Evolutionary conservation across 495 filamentous ascomycete species (phyloP), one percentile per base, ranked within the genome.

Genomic region (Terfezia claveryi): DNA sequence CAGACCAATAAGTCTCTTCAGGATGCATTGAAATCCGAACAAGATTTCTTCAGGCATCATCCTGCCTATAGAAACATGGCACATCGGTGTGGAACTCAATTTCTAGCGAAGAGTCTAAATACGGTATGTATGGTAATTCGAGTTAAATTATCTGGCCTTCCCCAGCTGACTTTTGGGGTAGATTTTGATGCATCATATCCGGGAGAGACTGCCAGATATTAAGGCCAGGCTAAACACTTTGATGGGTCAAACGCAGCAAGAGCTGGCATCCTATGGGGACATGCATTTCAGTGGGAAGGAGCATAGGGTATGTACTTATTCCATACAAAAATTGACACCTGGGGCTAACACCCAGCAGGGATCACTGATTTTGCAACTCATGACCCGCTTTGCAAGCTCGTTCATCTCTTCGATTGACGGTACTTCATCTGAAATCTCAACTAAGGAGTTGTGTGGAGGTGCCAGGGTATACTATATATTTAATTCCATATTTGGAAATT

Each of bases 391-490:
- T 62, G 91, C 91, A 2, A 86, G 87, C 0, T 93, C 87, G 2
- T 99, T 99, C 71, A 95, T 96, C 64, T 91, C 91, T 7, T 95
- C 91, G 10, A 99, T 99, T 61, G 91, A 99, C 64, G 91, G 91
- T 66, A 96, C 91, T 16, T 94, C 87, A 0, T 92, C 88, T 23
- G 92, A 99, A 63, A 96, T 99, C 57, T 95, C 92, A 8, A 99
- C 91, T 8, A 96, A 96, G 67, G 91, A 99, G 64, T 80, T 99
- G 4, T 94, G 91, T 63, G 91, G 91, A 60, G 91, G 91, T 56
- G 91, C 91, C 16, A 78, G 91, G 23, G 95, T 99, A 58, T 99
- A 99, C 69, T 99, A 99, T 68, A 96, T 99, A 53, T 99, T 99
- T 73, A 99, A 99, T 68, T 94, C 89, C 41, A 92, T 99, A 12